Percentiles rank a stretch among this genome's conserved stretches.
phyloP scores from a whole-genome alignment of 2,329 filamentous ascomycete species.

The Cordyceps javanica region DNA sequence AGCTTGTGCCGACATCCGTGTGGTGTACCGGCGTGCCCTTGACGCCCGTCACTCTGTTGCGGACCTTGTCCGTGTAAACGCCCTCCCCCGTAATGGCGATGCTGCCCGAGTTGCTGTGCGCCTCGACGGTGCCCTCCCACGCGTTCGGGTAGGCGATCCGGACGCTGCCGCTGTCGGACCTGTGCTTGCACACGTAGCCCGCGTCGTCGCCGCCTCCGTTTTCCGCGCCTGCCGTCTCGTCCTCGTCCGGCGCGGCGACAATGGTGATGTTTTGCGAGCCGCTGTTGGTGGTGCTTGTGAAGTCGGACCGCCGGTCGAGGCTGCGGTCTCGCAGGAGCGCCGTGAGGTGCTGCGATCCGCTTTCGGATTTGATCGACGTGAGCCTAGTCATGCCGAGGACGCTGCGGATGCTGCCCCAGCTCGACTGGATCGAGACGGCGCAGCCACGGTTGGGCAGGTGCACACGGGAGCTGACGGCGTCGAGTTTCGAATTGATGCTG shows the following conservation, averaged over 20 bases:
- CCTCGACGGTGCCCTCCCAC: conserved; percentile 2
- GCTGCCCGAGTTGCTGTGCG: neutral
- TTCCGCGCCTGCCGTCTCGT: neutral
- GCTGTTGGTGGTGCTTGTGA: neutral
- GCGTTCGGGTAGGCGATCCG: neutral
- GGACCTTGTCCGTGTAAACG: neutral
- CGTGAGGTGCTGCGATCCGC: neutral
- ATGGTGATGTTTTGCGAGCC: neutral
- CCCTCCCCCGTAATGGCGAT: neutral
- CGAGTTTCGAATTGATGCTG: neutral
- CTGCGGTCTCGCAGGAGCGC: neutral
- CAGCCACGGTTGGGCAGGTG: neutral
- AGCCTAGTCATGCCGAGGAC: neutral
- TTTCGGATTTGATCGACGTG: neutral
- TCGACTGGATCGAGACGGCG: neutral
- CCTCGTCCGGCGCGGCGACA: neutral
- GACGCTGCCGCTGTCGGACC: neutral
- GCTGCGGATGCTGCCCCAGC: neutral
- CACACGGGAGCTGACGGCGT: neutral
- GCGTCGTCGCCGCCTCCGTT: neutral
- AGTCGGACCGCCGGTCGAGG: neutral
- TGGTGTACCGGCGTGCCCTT: neutral
- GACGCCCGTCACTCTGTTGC: neutral
- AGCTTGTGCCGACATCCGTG: neutral
- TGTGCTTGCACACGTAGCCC: conserved; percentile 1